Evolutionary conservation across 768 basidiomycete species (phyloP).

Genomic region (Rhizopogon salebrosus): DNA sequence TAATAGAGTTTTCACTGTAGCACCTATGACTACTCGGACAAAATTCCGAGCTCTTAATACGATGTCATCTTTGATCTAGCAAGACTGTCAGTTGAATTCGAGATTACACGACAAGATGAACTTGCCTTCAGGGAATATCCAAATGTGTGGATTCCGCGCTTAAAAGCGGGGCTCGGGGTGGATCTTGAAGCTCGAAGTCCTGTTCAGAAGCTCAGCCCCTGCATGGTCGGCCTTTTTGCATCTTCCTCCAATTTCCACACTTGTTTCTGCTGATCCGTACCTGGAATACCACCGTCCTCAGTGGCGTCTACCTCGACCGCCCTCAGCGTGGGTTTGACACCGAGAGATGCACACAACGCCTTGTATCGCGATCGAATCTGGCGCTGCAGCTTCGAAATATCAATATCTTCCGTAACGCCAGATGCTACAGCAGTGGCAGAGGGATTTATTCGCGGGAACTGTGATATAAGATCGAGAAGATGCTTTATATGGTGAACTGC

Average conservation of each 20-base stretch:
- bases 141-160: neutral
- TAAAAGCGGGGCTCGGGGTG: neutral
- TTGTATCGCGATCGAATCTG: constrained; percentile 88
- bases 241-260: constrained; percentile 3
- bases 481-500: constrained; percentile 57
- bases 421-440: constrained; percentile 30
- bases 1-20: neutral
- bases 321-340: constrained; percentile 48
- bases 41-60: neutral
- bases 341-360: constrained; percentile 77
- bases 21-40: constrained; percentile 1
- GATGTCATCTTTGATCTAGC: neutral
- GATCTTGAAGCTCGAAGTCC: neutral
- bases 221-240: constrained; percentile 1
- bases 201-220: constrained; percentile 9
- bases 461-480: constrained; percentile 64
- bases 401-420: constrained; percentile 42
- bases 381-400: constrained; percentile 72
- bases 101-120: neutral
- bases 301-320: constrained; percentile 7
- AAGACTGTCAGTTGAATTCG: neutral
- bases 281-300: constrained; percentile 5
- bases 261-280: neutral
- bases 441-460: constrained; percentile 79
- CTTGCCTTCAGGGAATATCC: neutral